Evolutionary conservation across 441 rosid genomes (phyloP), one percentile per base, ranked within the genome.

Genomic region (Macaranga tanarius): DNA sequence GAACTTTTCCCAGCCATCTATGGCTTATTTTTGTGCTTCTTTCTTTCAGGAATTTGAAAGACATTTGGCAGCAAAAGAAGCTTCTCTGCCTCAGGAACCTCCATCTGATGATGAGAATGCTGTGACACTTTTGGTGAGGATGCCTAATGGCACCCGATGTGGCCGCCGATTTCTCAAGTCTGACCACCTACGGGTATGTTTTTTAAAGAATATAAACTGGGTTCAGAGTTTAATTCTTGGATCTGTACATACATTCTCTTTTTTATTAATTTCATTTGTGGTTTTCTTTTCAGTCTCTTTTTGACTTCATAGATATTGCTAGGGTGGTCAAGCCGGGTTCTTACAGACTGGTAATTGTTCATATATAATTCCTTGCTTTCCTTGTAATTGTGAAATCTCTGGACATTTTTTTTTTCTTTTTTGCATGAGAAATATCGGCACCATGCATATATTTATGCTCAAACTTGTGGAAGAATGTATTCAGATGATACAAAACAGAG

Each of bases 71-170:
- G 89, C 89, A 48, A 95, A 95, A 85, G 97, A 91, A 86, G 95
- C 94, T 68, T 91, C 97, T 65, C 84, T 95, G 78, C 94, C 98
- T 67, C 86, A 73, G 73, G 97, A 93, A 70, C 99, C 99, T 67
- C 80, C 87, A 58, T 70, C 92, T 60, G 86, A 85, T 69, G 92
- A 95, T 79, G 97, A 93, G 78, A 89, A 88, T 76, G 97, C 97
- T 16, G 81, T 95, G 10, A 93, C 90, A 51, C 97, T 95, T 76
- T 81, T 91, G 66, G 97, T 95, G 70, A 82, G 90, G 67, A 93
- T 93, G 98, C 99, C 99, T 62, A 97, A 93, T 84, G 97, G 97
- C 52, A 83, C 90, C 65, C 85, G 99, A 26, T 89, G 83, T 75
- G 97, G 99, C 44, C 96, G 97, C 25, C 82, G 99, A 38, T 95